phyloP scores from a whole-genome alignment of 2,329 filamentous ascomycete genomes.

The Talaromyces verruculosus region DNA sequence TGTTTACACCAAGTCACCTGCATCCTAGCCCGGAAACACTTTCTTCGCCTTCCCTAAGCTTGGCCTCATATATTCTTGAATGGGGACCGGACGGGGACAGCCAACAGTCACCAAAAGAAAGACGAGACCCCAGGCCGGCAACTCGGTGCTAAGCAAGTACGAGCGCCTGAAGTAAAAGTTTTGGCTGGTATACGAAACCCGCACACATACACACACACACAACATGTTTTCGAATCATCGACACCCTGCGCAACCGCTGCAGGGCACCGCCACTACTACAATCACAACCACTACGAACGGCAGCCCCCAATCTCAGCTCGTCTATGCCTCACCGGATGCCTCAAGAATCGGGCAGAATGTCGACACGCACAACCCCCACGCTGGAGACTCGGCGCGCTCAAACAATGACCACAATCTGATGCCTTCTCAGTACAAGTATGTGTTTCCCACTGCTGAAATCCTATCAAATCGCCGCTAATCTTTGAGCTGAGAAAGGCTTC shows the following conservation, averaged over 20 bases:
- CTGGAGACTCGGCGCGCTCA: not conserved
- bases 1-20: slow-evolving; percentile 7
- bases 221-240: slow-evolving; percentile 21
- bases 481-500: slow-evolving; percentile 28
- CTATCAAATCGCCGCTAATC: slow-evolving; percentile 4
- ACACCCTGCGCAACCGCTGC: slow-evolving; percentile 9
- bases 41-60: not conserved
- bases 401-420: slow-evolving; percentile 3
- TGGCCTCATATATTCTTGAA: not conserved
- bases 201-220: not conserved
- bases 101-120: not conserved
- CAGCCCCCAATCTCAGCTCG: slow-evolving; percentile 17
- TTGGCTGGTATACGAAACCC: not conserved
- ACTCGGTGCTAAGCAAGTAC: not conserved
- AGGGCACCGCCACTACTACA: slow-evolving; percentile 1
- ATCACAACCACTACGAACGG: slow-evolving; percentile 7
- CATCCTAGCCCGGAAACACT: not conserved
- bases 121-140: not conserved
- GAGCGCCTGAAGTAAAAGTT: not conserved
- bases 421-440: slow-evolving; percentile 21
- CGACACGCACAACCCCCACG: slow-evolving; percentile 9
- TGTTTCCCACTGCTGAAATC: not conserved
- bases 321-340: slow-evolving; percentile 17
- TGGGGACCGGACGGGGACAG: not conserved
- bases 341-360: slow-evolving; percentile 8